Percentiles rank a stretch among this genome's conserved stretches.
Evolutionary conservation across 768 basidiomycete genomes (phyloP).

Genomic region (Tephrocybe sp.): DNA sequence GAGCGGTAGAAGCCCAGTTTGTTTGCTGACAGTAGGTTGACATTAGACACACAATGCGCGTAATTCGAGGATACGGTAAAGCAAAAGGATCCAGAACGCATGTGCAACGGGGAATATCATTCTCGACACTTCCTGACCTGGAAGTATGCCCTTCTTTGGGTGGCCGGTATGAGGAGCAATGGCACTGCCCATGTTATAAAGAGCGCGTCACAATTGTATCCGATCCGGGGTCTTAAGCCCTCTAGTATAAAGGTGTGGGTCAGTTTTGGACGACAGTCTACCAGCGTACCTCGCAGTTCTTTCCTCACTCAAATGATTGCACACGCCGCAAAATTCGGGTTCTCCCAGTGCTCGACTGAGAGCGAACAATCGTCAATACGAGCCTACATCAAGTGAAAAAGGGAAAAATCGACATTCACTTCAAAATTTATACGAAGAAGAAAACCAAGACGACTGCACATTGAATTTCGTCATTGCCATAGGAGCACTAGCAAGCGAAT

Average conservation of each 20-base stretch:
- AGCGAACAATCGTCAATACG: too few species aligned
- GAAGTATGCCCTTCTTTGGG: background rate
- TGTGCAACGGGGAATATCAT: background rate
- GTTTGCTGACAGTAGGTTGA: background rate
- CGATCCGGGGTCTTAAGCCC: slow-evolving; percentile 13
- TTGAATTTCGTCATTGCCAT: background rate
- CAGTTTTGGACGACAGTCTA: slow-evolving; percentile 10
- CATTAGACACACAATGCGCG: slow-evolving; percentile 11
- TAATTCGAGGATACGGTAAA: slow-evolving; percentile 10
- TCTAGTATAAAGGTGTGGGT: slow-evolving; percentile 15
- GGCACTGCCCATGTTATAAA: background rate
- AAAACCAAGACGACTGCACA: too few species aligned
- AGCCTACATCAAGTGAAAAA: background rate
- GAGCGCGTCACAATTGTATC: slow-evolving; percentile 3
- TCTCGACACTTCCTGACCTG: background rate
- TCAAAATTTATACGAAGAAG: background rate
- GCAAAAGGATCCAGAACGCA: background rate
- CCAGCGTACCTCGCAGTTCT: slow-evolving; percentile 17
- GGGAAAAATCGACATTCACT: background rate
- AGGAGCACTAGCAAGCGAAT: background rate
- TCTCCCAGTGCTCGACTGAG: background rate
- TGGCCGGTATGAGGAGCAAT: background rate
- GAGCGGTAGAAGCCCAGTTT: background rate
- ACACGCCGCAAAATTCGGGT: background rate
- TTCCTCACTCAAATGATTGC: slow-evolving; percentile 8